phyloP scores from a whole-genome alignment of 2,329 filamentous ascomycete genomes.

The Fusarium fracticaudum region DNA sequence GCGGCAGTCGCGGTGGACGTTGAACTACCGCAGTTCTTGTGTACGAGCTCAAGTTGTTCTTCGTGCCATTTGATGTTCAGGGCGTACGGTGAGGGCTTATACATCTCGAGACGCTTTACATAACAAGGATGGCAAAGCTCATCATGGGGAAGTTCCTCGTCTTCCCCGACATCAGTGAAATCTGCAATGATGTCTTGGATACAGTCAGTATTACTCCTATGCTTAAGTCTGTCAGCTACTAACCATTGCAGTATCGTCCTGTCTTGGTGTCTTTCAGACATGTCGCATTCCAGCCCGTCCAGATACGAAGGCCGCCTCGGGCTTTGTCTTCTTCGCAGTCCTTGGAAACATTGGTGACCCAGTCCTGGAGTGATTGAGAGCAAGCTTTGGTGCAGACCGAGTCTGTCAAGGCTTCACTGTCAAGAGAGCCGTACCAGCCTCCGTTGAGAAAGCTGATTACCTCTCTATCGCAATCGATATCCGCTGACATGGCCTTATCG shows the following conservation, averaged over 20 bases:
- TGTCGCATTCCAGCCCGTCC: not conserved
- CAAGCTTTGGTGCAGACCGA: not conserved
- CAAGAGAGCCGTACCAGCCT: not conserved
- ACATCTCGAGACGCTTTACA: not conserved
- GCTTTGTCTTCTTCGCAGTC: not conserved
- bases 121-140: not conserved
- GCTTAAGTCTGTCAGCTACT: not conserved
- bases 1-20: not conserved
- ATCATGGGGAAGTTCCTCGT: fast-evolving
- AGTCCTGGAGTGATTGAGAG: not conserved
- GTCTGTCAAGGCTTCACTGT: not conserved
- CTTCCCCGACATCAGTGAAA: not conserved
- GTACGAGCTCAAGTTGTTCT: not conserved
- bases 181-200: not conserved
- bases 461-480: not conserved
- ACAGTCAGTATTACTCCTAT: not conserved
- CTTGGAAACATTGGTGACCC: not conserved
- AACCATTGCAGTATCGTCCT: slow-evolving; percentile 1
- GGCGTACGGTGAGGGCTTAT: not conserved
- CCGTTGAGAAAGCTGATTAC: not conserved
- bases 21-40: not conserved
- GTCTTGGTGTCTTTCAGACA: not conserved
- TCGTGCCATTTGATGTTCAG: not conserved
- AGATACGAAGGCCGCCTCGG: not conserved
- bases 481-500: not conserved